These are phyloP conservation scores for Juglanconis oblonga DNA, from an alignment of 2,329 filamentous ascomycete species.

Conservation along the genomic window DNA sequence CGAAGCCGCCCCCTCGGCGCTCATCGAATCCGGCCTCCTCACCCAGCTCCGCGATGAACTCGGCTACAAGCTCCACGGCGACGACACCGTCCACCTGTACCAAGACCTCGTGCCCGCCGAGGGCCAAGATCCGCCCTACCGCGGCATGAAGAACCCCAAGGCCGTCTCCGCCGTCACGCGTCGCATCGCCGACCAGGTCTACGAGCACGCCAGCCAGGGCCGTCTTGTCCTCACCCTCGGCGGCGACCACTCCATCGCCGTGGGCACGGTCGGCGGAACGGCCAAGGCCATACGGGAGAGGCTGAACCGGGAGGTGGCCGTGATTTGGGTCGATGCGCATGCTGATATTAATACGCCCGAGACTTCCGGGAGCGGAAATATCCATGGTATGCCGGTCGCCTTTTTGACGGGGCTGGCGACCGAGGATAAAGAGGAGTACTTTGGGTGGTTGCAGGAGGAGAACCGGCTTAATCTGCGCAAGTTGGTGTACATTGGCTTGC, in stretches of 20 bases:
- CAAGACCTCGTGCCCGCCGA: constrained; percentile 64
- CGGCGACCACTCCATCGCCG: constrained; percentile 94
- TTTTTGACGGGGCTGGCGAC: constrained; percentile 84
- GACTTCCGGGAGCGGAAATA: constrained; percentile 83
- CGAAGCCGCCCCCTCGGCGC: constrained; percentile 82
- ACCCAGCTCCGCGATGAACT: constrained; percentile 80
- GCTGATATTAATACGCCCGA: constrained; percentile 97
- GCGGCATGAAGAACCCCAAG: constrained; percentile 90
- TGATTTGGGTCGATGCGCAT: constrained; percentile 99
- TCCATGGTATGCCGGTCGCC: constrained; percentile 96
- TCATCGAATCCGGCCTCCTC: constrained; percentile 86
- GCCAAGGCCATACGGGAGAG: constrained; percentile 84
- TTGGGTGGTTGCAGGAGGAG: constrained; percentile 83
- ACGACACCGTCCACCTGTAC: constrained; percentile 80
- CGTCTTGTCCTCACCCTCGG: constrained; percentile 90
- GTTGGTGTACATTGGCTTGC: constrained; percentile 92
- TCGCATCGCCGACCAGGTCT: constrained; percentile 78
- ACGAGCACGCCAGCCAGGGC: constrained; percentile 78
- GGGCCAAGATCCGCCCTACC: constrained; percentile 69
- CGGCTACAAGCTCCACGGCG: constrained; percentile 82
- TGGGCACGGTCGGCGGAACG: constrained; percentile 85
- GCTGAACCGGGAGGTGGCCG: constrained; percentile 77
- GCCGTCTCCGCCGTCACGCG: constrained; percentile 83
- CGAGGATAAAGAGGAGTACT: constrained; percentile 73
- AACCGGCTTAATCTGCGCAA: constrained; percentile 71